Percentiles rank a stretch among this genome's conserved stretches.
phyloP scores from a whole-genome alignment of 2,329 filamentous ascomycete genomes.

The Claviceps fusiformis region DNA sequence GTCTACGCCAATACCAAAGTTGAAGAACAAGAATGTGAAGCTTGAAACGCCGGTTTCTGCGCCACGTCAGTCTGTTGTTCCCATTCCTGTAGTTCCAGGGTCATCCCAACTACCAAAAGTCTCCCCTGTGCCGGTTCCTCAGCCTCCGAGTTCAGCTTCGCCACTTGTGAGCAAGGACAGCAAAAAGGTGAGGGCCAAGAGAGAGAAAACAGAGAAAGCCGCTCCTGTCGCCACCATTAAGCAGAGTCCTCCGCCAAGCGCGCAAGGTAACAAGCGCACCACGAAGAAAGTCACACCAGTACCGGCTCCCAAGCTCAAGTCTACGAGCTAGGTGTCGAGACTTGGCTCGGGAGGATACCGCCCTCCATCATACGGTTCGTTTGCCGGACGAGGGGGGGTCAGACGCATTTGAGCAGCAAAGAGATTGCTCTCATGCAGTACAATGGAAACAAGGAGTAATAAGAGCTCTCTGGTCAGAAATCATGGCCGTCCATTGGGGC shows the following conservation, averaged over 20 bases:
- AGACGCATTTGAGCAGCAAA: neutral
- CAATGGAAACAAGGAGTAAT: neutral
- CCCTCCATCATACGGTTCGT: neutral
- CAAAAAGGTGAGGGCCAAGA: conserved; percentile 18
- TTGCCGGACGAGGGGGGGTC: neutral
- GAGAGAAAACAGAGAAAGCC: conserved; percentile 16
- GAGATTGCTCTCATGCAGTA: neutral
- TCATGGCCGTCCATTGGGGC: neutral
- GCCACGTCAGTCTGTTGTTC: conserved; percentile 18
- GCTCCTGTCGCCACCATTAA: conserved; percentile 4
- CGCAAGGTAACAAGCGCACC: conserved; percentile 7
- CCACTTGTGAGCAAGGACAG: conserved; percentile 13
- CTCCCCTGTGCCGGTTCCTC: conserved; percentile 13
- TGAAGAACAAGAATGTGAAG: conserved; percentile 10
- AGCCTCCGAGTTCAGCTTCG: conserved; percentile 6
- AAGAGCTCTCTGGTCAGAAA: neutral
- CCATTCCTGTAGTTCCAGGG: conserved; percentile 21
- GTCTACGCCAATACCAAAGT: conserved; percentile 12
- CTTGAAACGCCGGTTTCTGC: conserved; percentile 16
- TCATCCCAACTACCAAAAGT: conserved; percentile 15
- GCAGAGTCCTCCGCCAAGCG: conserved; percentile 11
- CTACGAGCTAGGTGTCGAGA: conserved; percentile 12
- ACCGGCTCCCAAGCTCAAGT: conserved; percentile 11
- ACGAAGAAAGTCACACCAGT: conserved; percentile 14
- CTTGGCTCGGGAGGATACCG: neutral